Base-by-base conservation (phyloP, 179 eudicot species). In the Spinacia oleracea region DNA sequence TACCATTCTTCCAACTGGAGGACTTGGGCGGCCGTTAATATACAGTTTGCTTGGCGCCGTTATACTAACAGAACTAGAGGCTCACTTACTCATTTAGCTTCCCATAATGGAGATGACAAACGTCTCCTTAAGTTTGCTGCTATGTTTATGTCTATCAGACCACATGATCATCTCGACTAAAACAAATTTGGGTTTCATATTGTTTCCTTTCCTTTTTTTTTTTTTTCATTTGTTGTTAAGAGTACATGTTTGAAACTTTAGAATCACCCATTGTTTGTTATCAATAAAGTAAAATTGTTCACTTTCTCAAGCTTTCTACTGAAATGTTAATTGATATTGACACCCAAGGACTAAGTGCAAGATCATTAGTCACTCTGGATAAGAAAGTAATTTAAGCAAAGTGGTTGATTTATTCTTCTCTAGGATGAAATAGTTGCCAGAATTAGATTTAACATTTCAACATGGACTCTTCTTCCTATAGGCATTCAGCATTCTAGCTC, bases 21-120 rank as follows among this genome's bases (percentile, higher is more conserved):
- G 81, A 93, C 98, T 5, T 94, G 98, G 98, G 98, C 94, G 1
- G 98, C 98, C 1, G 97, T 94, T 21, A 90, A 90, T 34, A 91
- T 94, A 84, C 98, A 94, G 58, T 56, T 94, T 23, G 94, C 89
- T 18, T 94, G 98, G 98, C 80, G 92, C 6, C 88, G 90, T 1
- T 80, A 88, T 71, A 21, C 82, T 90, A 79, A 73, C 83, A 91
- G 87, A 74, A 84, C 72, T 5, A 80, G 82, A 80, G 84, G 81
- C 34, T 80, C 74, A 2, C 38, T 64, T 81, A 73, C 67, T 81
- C 81, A 62, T 42, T 83, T 31, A 21, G 40, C 67, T 21, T n/a
- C 73, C 29, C 84, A 73, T 6, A 82, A 69, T 53, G 90, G 85
- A 0, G 88, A 90, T 18, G 90, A 91, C 29, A 79, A 81, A 23